Percentiles rank a stretch among this genome's conserved stretches.
Evolutionary conservation across 179 eudicot genomes (phyloP).

Genomic region (Vitellaria paradoxa): DNA sequence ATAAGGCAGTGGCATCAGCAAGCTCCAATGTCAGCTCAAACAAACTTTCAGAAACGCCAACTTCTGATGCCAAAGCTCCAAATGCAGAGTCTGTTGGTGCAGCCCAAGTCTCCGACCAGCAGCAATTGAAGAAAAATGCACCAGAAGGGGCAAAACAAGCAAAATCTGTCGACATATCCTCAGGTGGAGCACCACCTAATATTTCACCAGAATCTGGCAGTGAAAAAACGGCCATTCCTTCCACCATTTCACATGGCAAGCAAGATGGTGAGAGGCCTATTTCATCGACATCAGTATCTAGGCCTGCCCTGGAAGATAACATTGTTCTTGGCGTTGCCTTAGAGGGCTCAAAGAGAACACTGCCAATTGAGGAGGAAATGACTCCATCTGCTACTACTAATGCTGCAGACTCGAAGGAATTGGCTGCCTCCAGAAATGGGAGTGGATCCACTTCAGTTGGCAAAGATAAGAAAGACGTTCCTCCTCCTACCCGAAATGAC

Average conservation of each 20-base stretch:
- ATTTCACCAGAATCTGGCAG: conserved; percentile 7
- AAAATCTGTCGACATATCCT: conserved; percentile 16
- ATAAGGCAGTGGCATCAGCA: conserved; percentile 11
- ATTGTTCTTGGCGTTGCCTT: conserved; percentile 59
- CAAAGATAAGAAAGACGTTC: conserved; percentile 38
- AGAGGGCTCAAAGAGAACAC: conserved; percentile 51
- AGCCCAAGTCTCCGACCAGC: conserved; percentile 11
- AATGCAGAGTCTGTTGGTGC: conserved; percentile 4
- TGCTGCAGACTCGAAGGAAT: conserved; percentile 30
- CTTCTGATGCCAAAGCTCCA: conserved; percentile 2
- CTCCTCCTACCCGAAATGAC: conserved; percentile 25
- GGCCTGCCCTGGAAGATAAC: conserved; percentile 54
- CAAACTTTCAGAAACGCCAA: conserved; percentile 2
- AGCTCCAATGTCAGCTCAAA: conserved; percentile 16
- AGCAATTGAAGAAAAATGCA: conserved; percentile 11
- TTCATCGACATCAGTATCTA: conserved; percentile 19
- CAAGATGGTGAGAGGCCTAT: conserved; percentile 26
- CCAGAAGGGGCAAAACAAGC: not conserved
- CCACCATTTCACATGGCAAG: conserved; percentile 24
- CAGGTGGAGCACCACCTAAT: conserved; percentile 5
- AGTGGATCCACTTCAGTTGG: conserved; percentile 28
- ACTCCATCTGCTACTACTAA: conserved; percentile 12
- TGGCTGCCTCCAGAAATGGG: conserved; percentile 35
- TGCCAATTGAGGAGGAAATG: conserved; percentile 50
- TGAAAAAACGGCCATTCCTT: conserved; percentile 10